Base-by-base conservation (phyloP, 2,329 filamentous ascomycete genomes). In the Aureobasidium sp. region DNA sequence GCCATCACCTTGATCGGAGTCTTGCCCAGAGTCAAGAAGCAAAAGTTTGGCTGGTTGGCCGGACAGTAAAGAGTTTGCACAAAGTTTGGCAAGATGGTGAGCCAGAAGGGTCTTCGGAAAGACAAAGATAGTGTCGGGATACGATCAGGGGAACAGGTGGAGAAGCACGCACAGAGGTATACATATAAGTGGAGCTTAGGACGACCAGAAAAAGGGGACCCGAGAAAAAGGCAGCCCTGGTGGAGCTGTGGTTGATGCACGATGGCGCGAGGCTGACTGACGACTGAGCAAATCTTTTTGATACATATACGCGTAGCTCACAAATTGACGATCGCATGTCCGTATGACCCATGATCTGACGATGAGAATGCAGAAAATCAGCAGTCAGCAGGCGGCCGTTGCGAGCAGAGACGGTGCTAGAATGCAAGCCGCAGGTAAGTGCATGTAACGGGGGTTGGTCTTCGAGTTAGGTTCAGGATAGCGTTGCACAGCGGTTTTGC, bases 11-110 rank as follows among this genome's bases (percentile, higher is more conserved):
- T 94, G 10, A 69, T 85, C 24, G 93, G 94, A 0, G 76, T 96
- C 17, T 80, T 88, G 63, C 87, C 92, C 8, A 83, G 93, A 66
- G 85, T 97, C 65, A 89, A 91, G 79, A 84, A 88, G 77, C 82
- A 85, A 65, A 97, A 97, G 79, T 79, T 97, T 63, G 90, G 90
- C 34, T 59, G 55, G 55, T 47, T 59, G 55, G 55, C 55, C 24
- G 55, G 55, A 48, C 55, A 59, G 43, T 59, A 48, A 20, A 34
- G 44, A 47, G 7, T 26, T 20, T 15, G 24, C 34, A 44, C 32
- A 32, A 13, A 29, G 41, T 32, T 17, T 9, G 34, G 27, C 39
- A 47, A n/a, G 41, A 13, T 27, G 12, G 24, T 32, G 24, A 43
- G 26, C 24, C 37, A 34, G 36, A 43, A 55, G 51, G 37, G 51